Conservation (phyloP, 1,284 basidiomycete genomes). For the Psilocybe mexicana region DNA sequence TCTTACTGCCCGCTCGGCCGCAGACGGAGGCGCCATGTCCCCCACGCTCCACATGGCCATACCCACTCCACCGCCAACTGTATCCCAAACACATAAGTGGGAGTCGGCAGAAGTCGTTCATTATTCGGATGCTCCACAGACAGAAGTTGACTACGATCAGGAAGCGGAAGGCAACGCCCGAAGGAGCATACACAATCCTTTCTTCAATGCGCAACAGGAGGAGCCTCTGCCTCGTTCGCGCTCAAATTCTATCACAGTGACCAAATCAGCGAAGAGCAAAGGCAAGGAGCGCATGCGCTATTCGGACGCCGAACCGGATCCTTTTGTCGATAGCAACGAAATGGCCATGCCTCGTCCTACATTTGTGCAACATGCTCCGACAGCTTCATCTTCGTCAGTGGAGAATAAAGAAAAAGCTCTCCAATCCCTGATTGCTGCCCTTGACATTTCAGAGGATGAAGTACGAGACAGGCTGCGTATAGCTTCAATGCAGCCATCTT, state of each 20-base stretch:
- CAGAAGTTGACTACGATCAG: constrained; percentile 32
- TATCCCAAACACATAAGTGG: constrained; percentile 58
- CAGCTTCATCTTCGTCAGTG: constrained; percentile 33
- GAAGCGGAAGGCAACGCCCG: constrained; percentile 29
- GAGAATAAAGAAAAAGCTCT: constrained; percentile 50
- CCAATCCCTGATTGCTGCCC: constrained; percentile 62
- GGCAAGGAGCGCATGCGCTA: constrained; percentile 29
- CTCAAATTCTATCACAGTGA: constrained; percentile 22
- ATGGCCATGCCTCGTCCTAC: constrained; percentile 30
- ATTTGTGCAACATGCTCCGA: constrained; percentile 28
- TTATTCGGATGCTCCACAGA: constrained; percentile 35
- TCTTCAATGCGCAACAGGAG: constrained; percentile 52
- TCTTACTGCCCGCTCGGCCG: constrained; percentile 45
- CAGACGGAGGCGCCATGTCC: constrained; percentile 42
- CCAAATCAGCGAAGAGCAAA: constrained; percentile 31
- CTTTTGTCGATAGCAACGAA: constrained; percentile 29
- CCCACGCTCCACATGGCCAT: constrained; percentile 54
- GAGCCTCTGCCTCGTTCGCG: constrained; percentile 25
- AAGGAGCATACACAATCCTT: constrained; percentile 57
- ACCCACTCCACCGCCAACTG: constrained; percentile 56
- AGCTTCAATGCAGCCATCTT: constrained; percentile 49
- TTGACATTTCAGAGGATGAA: constrained; percentile 47
- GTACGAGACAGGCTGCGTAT: constrained; percentile 46
- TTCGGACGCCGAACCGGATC: constrained; percentile 23
- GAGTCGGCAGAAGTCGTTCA: constrained; percentile 70